Base-by-base conservation (phyloP, 768 basidiomycete species). In the Lentinula raphanica region DNA sequence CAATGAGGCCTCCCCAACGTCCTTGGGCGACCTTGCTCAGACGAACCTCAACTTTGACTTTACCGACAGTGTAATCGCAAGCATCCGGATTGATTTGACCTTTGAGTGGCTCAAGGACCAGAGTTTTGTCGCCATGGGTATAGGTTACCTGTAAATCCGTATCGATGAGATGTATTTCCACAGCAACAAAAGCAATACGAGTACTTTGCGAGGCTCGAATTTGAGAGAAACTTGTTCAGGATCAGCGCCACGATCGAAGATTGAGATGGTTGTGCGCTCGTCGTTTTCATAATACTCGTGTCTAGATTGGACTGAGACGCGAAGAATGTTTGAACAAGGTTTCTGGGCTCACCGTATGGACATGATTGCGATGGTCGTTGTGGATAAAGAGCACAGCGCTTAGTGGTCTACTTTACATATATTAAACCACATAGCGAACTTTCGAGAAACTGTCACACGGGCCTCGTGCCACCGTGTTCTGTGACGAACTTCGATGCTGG, bases 281-380 rank as follows among this genome's bases (percentile, higher is more conserved):
- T 93, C 91, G 12, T 86, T 88, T 72, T 94, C 92, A 71, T 93
- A 94, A 70, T 88, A 94, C 69, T 92, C 90, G 74, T 93, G 85
- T 70, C 90, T 92, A 28, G 17, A 9, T 11, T 39, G 51, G 32
- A 28, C 11, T 29, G 6, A 39, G 38, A 49, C 32, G 27, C 46
- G 27, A 48, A 7, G 11, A 23, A 11, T 17, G 21, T n/a, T 0
- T 29, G 11, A 11, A 13, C 29, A 2, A 40, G 23, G 25, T 2
- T 25, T 19, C 12, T 31, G 19, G 23, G 25, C 58, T 38, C 19
- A 59, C 59, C 59, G 58, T 32, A 45, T 53, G 29, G 49, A 42
- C 56, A 58, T 58, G 46, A 46, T 38, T 56, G 27, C n/a, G 5
- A 17, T 25, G 7, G 21, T 1, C 40, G 7, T 25, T 27, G 17